Evolutionary conservation across 352 stramenopile genomes (phyloP), one percentile per base, ranked within the genome.

Genomic region (Phytophthora europaea): DNA sequence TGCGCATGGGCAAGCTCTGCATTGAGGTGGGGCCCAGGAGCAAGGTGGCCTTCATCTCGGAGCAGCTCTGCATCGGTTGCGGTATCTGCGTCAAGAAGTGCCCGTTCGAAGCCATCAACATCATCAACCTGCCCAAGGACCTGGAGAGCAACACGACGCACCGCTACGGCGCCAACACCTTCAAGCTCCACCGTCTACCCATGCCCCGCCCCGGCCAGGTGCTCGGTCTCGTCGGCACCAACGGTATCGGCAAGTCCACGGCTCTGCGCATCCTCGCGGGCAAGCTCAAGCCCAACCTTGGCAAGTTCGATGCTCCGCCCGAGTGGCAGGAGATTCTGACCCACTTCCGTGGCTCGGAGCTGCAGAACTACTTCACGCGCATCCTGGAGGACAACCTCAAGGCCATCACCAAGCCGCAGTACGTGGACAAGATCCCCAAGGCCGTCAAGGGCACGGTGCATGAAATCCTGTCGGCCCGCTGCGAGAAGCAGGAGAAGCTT

Each of bases 51-150:
- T 99, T 99, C 85, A 98, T 99, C 77, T 99, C 96, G 47, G 98
- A 99, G 83, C 75, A 98, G 84, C 94, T 99, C 23, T 99, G 98
- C 81, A 99, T 99, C 73, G 98, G 98, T 74, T 99, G 98, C 79
- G 98, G 98, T 91, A 99, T 99, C 77, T 99, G 98, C 81, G 98
- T 99, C 8, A 99, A 99, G 89, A 99, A 99, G 81, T 99, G 98
- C 78, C 98, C 98, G 23, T 99, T 99, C 71, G 98, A 99, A 66
- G 98, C 98, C 36, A 99, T 99, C 67, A 97, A 95, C 75, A 99
- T 99, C 73, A 99, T 99, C 91, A 99, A 99, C 81, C 77, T 99
- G 61, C 98, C 98, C 48, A 99, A 99, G 82, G 93, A 99, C 81
- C 87, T 99, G 7, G 97, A 99, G 70, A 95, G 83, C 76, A 99